Percentiles rank a stretch among this genome's conserved stretches.
phyloP scores from a whole-genome alignment of 2,329 filamentous ascomycete species.

The Aspergillus pseudoviridinutans region DNA sequence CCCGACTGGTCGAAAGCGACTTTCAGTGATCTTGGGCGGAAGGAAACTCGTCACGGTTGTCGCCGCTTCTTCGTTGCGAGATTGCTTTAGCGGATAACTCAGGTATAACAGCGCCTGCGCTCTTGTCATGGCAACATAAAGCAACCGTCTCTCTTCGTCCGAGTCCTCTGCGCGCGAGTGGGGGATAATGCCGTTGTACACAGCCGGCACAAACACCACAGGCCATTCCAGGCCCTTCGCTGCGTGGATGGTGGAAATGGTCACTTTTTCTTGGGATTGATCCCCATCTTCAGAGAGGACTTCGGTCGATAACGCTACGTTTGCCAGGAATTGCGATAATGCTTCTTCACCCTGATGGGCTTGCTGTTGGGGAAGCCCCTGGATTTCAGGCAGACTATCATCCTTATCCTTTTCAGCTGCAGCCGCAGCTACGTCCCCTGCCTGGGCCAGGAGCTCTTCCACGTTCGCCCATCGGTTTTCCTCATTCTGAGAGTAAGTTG shows the following conservation, averaged over 20 bases:
- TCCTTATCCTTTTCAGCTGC: constrained; percentile 51
- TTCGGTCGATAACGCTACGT: constrained; percentile 81
- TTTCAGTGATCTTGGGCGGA: constrained; percentile 49
- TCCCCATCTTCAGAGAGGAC: constrained; percentile 54
- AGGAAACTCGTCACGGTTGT: constrained; percentile 68
- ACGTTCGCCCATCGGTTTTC: constrained; percentile 84
- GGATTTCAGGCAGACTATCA: constrained; percentile 60
- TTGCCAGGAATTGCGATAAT: constrained; percentile 79
- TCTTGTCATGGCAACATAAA: constrained; percentile 96
- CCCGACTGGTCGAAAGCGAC: constrained; percentile 58
- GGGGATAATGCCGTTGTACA: constrained; percentile 86
- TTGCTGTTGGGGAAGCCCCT: constrained; percentile 62
- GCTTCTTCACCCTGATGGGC: constrained; percentile 54
- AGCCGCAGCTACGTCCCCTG: constrained; percentile 61
- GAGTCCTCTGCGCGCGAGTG: constrained; percentile 80
- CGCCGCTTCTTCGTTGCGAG: constrained; percentile 55
- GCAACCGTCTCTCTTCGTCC: constrained; percentile 79
- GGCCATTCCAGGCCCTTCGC: constrained; percentile 97
- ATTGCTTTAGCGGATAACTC: constrained; percentile 69
- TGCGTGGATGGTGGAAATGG: constrained; percentile 93
- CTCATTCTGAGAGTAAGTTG: constrained; percentile 67
- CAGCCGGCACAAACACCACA: constrained; percentile 84
- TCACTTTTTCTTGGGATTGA: constrained; percentile 58
- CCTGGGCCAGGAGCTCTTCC: constrained; percentile 78
- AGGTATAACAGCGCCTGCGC: constrained; percentile 83